phyloP scores from a whole-genome alignment of 2,329 filamentous ascomycete species.

The Neofusicoccum kwambonambiense region DNA sequence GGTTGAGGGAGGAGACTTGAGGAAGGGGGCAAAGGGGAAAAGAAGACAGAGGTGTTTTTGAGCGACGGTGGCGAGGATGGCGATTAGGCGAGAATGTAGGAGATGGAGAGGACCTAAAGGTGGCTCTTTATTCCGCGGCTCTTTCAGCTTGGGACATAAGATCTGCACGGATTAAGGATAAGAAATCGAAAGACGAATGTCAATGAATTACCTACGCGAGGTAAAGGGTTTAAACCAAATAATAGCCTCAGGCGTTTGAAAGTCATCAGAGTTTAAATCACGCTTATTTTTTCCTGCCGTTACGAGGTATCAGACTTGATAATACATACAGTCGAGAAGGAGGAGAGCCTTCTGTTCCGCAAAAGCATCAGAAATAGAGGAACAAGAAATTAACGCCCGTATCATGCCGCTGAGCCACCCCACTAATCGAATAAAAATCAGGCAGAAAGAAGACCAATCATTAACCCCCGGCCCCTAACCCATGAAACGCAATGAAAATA shows the following conservation, averaged over 20 bases:
- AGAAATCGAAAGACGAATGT: too few species aligned
- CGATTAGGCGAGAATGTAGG: neutral
- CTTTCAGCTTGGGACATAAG: too few species aligned
- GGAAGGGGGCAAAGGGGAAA: neutral
- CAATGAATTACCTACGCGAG: too few species aligned
- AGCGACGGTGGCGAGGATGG: too few species aligned
- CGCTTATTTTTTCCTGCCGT: neutral
- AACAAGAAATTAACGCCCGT: neutral
- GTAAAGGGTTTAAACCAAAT: too few species aligned
- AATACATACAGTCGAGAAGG: constrained; percentile 3
- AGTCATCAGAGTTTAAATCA: neutral
- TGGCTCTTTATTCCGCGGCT: too few species aligned
- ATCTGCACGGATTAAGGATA: too few species aligned
- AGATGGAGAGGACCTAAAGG: neutral
- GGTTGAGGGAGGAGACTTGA: neutral
- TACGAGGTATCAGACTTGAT: constrained; percentile 1
- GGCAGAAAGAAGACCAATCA: neutral
- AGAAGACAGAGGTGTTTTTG: neutral
- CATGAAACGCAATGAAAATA: neutral
- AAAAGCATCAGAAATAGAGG: neutral
- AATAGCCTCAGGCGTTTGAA: neutral
- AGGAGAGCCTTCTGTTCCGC: neutral
- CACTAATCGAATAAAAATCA: neutral
- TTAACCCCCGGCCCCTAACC: neutral
- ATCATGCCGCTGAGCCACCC: neutral